phyloP scores from a whole-genome alignment of 805 yeast species.

The Barnettozyma populi region DNA sequence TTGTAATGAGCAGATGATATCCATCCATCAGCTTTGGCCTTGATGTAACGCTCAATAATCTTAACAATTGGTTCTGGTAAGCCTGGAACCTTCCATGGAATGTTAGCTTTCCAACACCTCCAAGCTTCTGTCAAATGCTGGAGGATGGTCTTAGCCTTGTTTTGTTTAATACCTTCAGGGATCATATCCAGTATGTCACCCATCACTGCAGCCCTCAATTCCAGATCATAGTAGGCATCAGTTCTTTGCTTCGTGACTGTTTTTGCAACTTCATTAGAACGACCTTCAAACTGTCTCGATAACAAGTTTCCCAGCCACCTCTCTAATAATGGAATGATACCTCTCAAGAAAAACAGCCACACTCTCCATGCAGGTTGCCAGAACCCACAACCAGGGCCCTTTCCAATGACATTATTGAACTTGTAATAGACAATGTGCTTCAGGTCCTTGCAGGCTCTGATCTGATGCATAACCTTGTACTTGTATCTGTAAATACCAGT shows the following conservation, averaged over 20 bases:
- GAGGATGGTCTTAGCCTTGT: constrained; percentile 76
- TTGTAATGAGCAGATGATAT: constrained; percentile 87
- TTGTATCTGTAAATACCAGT: constrained; percentile 97
- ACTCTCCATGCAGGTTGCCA: constrained; percentile 99
- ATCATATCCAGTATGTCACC: constrained; percentile 96
- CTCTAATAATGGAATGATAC: constrained; percentile 85
- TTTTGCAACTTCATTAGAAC: constrained; percentile 88
- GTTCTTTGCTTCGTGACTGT: constrained; percentile 93
- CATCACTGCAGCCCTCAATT: constrained; percentile 89
- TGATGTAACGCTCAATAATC: constrained; percentile 82
- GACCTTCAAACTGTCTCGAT: constrained; percentile 93
- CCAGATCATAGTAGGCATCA: constrained; percentile 92
- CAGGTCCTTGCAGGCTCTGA: constrained; percentile 89
- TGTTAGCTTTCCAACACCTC: constrained; percentile 99
- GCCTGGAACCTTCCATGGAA: constrained; percentile 97
- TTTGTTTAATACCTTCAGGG: constrained; percentile 88
- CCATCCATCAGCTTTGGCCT: constrained; percentile 98
- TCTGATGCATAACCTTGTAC: constrained; percentile 97
- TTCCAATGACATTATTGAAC: constrained; percentile 83
- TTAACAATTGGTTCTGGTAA: constrained; percentile 85
- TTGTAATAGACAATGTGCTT: constrained; percentile 86
- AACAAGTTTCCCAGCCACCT: constrained; percentile 91
- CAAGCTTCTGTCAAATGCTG: constrained; percentile 98
- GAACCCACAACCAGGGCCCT: constrained; percentile 98
- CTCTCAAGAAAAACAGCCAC: constrained; percentile 90